phyloP scores from a whole-genome alignment of 176 grass and related monocot species.

The Oryza glaberrima region DNA sequence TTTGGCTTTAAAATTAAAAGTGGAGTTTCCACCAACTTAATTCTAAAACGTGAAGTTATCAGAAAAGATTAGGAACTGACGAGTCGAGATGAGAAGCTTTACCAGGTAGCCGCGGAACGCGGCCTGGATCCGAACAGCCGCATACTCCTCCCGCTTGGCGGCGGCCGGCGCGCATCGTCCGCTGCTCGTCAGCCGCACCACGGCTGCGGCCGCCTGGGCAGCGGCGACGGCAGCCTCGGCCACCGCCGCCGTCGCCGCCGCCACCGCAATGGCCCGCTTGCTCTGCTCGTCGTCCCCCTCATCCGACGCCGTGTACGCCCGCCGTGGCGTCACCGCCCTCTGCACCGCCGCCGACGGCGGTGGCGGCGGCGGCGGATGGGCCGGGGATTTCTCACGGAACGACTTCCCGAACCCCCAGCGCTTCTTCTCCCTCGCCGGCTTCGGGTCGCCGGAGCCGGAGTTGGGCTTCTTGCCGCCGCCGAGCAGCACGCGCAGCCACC shows the following conservation, averaged over 20 bases:
- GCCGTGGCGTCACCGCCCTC: constrained; percentile 17
- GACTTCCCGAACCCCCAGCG: constrained; percentile 72
- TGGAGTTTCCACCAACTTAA: not conserved
- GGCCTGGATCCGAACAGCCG: constrained; percentile 84
- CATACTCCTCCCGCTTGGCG: constrained; percentile 56
- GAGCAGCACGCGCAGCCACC: constrained; percentile 76
- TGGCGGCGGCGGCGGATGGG: not conserved
- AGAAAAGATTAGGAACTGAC: not conserved
- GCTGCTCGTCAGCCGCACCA: constrained; percentile 78
- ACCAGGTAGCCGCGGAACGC: constrained; percentile 94
- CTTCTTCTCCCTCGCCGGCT: constrained; percentile 51
- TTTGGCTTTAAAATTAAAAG: not conserved
- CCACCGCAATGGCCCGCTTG: constrained; percentile 91
- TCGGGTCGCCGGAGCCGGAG: constrained; percentile 32
- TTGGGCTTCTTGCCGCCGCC: constrained; percentile 60
- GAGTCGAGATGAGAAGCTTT: constrained; percentile 21
- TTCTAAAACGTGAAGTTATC: not conserved
- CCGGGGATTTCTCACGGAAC: constrained; percentile 59
- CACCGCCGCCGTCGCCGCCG: constrained; percentile 80
- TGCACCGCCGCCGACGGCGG: constrained; percentile 28
- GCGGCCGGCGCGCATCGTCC: constrained; percentile 48
- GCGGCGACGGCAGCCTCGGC: constrained; percentile 86
- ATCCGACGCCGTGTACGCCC: constrained; percentile 23
- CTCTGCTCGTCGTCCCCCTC: constrained; percentile 67
- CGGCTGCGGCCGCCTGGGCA: constrained; percentile 77